phyloP scores from a whole-genome alignment of 495 filamentous ascomycete species.

The Xylaria scruposa region DNA sequence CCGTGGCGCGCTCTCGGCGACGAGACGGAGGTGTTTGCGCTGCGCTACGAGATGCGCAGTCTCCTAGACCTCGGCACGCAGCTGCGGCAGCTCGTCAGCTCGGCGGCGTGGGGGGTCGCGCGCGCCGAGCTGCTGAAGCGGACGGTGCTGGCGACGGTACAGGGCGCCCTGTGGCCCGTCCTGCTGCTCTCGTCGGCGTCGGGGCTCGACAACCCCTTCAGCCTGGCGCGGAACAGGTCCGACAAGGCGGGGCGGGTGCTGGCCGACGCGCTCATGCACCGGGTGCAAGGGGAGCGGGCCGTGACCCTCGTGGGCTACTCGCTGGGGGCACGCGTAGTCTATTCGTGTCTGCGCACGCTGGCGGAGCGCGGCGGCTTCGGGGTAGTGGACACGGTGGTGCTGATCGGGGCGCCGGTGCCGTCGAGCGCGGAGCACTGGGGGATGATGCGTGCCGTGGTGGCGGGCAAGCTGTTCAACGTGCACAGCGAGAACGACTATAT shows the following conservation, averaged over 20 bases:
- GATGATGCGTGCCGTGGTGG: conserved; percentile 72
- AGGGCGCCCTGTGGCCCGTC: conserved; percentile 78
- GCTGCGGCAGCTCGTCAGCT: conserved; percentile 69
- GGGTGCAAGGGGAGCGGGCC: conserved; percentile 82
- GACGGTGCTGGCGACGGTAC: conserved; percentile 75
- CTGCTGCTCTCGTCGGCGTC: conserved; percentile 69
- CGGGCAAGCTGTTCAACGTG: conserved; percentile 76
- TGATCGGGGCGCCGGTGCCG: conserved; percentile 83
- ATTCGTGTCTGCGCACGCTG: conserved; percentile 71
- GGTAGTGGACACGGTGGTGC: conserved; percentile 76
- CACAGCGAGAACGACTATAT: conserved; percentile 80
- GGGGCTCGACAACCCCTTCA: conserved; percentile 85
- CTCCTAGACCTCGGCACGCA: conserved; percentile 77
- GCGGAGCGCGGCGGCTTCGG: conserved; percentile 78
- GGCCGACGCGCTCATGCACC: conserved; percentile 83
- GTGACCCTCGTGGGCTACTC: conserved; percentile 88
- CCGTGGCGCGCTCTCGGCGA: conserved; percentile 78
- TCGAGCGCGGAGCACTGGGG: conserved; percentile 69
- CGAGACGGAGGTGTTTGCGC: conserved; percentile 77
- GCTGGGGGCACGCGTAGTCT: conserved; percentile 82
- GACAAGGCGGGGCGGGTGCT: conserved; percentile 85
- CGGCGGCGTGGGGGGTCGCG: conserved; percentile 73
- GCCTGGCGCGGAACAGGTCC: conserved; percentile 72
- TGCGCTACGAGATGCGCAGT: conserved; percentile 78
- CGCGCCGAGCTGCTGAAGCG: conserved; percentile 74